Base-by-base conservation (phyloP, 345 rosid genomes). In the Triadica sebifera region DNA sequence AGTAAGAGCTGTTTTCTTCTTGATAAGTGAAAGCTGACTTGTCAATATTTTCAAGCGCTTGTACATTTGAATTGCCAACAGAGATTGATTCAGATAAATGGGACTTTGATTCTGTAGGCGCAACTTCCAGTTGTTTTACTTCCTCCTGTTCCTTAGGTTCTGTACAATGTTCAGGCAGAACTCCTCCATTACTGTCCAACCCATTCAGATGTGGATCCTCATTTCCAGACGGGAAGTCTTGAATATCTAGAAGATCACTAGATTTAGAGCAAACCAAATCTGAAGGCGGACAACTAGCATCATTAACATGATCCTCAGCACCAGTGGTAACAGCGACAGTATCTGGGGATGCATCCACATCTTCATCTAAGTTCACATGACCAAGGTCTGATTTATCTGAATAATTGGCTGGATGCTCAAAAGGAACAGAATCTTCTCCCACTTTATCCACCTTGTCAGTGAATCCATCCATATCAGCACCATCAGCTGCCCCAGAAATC, bases 61-160 rank as follows among this genome's bases (percentile, higher is more conserved):
- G 82, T 59, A 13, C 17, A 62, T 69, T 70, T 39, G 69, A 73
- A 63, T 58, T 17, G 39, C 71, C 76, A 70, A 12, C 50, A 65
- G 78, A 75, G 39, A 49, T 46, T 60, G 73, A 47, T 66, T 72
- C 49, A 41, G 59, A 38, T 4, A 55, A 59, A 47, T 70, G 67
- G 19, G 70, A 62, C 19, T 72, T 81, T 66, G 49, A 46, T 69
- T 73, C 75, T 51, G 52, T 39, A 47, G 79, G 58, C 77, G 75
- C 75, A 66, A 73, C 80, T 67, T 85, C 81, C 66, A 17, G 41
- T 78, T 82, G 79, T 73, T 37, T 78, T 38, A 57, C 71, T 79
- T 79, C 83, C 66, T 69, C 67, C 49, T 63, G 80, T 63, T 69
- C 79, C 78, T 82, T 81, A 45, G 77, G 70, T 75, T 81, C 85